A percentile compares a stretch with the other conserved stretches of the same genome.
Conservation (phyloP, 371 early-diverging fungal species). For the Capniomyces stellatus region DNA sequence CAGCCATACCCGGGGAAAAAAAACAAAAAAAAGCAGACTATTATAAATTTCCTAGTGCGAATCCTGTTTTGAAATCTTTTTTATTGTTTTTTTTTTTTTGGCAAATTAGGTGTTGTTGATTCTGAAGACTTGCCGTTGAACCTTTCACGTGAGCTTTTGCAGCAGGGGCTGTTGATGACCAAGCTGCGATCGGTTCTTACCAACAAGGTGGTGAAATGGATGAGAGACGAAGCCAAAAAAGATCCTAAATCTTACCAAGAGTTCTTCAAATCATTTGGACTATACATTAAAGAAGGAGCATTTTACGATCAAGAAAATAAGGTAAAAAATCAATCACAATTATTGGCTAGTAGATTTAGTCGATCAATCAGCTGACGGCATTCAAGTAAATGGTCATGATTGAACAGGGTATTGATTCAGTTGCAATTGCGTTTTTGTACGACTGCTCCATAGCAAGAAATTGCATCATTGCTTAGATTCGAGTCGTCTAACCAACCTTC, state of each 20-base stretch:
- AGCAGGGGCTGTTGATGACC: conserved; percentile 67
- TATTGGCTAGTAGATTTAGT: too few relatives aligned
- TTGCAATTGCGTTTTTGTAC: too few relatives aligned
- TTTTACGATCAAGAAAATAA: conserved; percentile 55
- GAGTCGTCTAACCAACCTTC: conserved; percentile 43
- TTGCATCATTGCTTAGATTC: conserved; percentile 80
- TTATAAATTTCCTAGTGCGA: too few relatives aligned
- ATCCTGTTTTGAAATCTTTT: too few relatives aligned
- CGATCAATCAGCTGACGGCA: too few relatives aligned
- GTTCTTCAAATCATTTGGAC: conserved; percentile 72
- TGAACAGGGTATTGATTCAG: too few relatives aligned
- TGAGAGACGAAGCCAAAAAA: conserved; percentile 48
- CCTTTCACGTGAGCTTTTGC: conserved; percentile 91
- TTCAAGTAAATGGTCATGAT: too few relatives aligned
- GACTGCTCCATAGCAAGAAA: too few relatives aligned
- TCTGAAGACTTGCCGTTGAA: conserved; percentile 95
- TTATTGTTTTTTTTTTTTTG: conserved; percentile 18
- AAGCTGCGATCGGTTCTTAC: conserved; percentile 47
- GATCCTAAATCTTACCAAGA: conserved; percentile 51
- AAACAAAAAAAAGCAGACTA: too few relatives aligned
- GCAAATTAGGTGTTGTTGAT: conserved; percentile 62
- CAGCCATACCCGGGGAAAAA: too few relatives aligned
- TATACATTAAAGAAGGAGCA: conserved; percentile 78
- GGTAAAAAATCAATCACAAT: conserved; percentile 59
- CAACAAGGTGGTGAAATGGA: conserved; percentile 50